Conservation (phyloP, 441 rosid genomes). For the Eruca vesicaria region DNA sequence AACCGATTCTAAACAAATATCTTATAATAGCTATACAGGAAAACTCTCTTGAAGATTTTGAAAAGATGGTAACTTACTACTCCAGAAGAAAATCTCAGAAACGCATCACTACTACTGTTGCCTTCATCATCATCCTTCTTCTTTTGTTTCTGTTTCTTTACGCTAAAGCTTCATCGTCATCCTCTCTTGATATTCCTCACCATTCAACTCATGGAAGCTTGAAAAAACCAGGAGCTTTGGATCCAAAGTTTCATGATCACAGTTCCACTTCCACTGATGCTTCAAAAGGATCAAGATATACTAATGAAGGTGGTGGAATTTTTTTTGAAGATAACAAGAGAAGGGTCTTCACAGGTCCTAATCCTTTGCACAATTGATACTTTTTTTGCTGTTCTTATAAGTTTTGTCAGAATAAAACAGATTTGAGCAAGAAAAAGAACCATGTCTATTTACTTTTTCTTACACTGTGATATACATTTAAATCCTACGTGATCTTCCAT, state of each 20-base stretch:
- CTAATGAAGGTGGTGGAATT: conserved; percentile 26
- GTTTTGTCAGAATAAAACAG: conserved; percentile 23
- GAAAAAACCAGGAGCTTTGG: conserved; percentile 18
- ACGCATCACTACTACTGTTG: conserved; percentile 29
- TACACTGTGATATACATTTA: conserved; percentile 25
- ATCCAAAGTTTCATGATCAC: conserved; percentile 22
- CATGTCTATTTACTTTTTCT: conserved; percentile 2
- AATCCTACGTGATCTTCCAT: conserved; percentile 11
- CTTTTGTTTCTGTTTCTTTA: conserved; percentile 37
- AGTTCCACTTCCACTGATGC: conserved; percentile 26
- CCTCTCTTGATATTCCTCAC: conserved; percentile 9
- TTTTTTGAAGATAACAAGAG: conserved; percentile 64
- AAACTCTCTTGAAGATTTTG: conserved; percentile 7
- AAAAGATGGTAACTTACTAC: conserved; percentile 41
- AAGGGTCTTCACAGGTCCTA: conserved; percentile 77
- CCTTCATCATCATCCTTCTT: conserved; percentile 39
- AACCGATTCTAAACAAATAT: not conserved
- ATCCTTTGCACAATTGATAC: conserved; percentile 78
- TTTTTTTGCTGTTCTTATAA: conserved; percentile 6
- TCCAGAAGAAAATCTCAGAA: conserved; percentile 37
- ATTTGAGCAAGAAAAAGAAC: not conserved
- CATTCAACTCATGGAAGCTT: conserved; percentile 40
- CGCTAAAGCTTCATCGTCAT: conserved; percentile 27
- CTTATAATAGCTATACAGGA: not conserved
- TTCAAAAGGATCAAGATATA: conserved; percentile 28